Conservation (phyloP, 768 basidiomycete genomes). For the Tulasnella sp. region DNA sequence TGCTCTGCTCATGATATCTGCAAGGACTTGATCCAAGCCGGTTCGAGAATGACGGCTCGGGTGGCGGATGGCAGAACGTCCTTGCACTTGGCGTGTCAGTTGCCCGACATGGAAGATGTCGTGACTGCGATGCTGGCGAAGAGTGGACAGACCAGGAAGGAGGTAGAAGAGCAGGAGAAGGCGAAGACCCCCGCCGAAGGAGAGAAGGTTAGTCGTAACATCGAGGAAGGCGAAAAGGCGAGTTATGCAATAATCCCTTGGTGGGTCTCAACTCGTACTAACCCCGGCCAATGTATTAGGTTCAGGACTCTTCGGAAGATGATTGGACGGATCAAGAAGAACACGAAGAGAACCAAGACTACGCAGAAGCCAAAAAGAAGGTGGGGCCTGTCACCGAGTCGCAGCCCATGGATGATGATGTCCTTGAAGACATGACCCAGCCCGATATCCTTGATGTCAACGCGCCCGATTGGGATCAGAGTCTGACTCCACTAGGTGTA, state of each 20-base stretch:
- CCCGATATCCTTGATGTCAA: conserved; percentile 50
- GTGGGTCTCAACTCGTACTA: background rate
- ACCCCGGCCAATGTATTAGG: conserved; percentile 12
- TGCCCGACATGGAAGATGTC: conserved; percentile 25
- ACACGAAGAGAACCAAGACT: conserved; percentile 13
- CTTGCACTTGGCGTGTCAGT: conserved; percentile 47
- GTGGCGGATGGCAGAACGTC: conserved; percentile 47
- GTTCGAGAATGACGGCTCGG: conserved; percentile 44
- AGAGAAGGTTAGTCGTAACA: background rate
- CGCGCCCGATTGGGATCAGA: conserved; percentile 48
- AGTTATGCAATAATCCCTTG: conserved; percentile 6
- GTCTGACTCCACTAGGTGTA: conserved; percentile 41
- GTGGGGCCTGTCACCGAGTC: conserved; percentile 10
- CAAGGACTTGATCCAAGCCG: conserved; percentile 42
- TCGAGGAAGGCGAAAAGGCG: conserved; percentile 21
- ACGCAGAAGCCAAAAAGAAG: conserved; percentile 34
- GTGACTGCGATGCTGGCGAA: conserved; percentile 42
- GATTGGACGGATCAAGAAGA: conserved; percentile 3
- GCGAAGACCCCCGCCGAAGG: conserved; percentile 18
- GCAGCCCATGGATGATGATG: conserved; percentile 20
- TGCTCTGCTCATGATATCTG: conserved; percentile 38
- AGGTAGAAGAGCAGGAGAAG: conserved; percentile 22
- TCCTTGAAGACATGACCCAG: conserved; percentile 39
- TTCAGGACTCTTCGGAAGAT: conserved; percentile 14
- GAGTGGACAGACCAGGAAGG: conserved; percentile 31